A percentile compares a stretch with the other conserved stretches of the same genome.
Conservation (phyloP, 2,329 filamentous ascomycete genomes). For the Paracoccidioides brasiliensis region DNA sequence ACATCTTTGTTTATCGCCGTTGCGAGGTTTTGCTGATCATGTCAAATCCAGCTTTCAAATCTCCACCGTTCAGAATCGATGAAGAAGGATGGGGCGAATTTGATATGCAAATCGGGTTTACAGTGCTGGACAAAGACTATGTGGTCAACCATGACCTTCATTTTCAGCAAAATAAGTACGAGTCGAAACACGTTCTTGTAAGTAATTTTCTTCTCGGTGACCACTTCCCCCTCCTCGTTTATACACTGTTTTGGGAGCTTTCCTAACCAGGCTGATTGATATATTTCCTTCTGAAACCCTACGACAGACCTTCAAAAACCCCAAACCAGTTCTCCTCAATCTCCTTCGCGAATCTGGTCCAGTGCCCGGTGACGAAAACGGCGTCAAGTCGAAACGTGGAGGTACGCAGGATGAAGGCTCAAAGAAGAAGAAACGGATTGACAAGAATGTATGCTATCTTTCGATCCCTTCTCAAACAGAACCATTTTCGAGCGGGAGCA, state of each 20-base stretch:
- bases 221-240: neutral
- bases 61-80: conserved; percentile 73
- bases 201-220: conserved; percentile 17
- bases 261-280: neutral
- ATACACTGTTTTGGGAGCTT: neutral
- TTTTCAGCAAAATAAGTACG: conserved; percentile 70
- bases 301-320: conserved; percentile 69
- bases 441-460: conserved; percentile 40
- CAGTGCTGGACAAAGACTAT: conserved; percentile 77
- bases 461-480: neutral
- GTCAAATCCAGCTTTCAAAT: conserved; percentile 53
- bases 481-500: neutral
- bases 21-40: neutral
- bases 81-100: conserved; percentile 99
- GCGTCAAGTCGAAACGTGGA: conserved; percentile 49
- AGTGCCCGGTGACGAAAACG: conserved; percentile 60
- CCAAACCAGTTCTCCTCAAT: conserved; percentile 70
- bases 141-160: conserved; percentile 79
- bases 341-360: conserved; percentile 72
- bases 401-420: conserved; percentile 43
- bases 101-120: conserved; percentile 78
- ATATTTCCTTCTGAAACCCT: neutral
- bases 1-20: neutral
- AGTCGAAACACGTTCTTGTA: conserved; percentile 63
- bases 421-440: conserved; percentile 65